Evolutionary conservation across 768 basidiomycete species (phyloP).

Genomic region (Neoboletus magnificus): DNA sequence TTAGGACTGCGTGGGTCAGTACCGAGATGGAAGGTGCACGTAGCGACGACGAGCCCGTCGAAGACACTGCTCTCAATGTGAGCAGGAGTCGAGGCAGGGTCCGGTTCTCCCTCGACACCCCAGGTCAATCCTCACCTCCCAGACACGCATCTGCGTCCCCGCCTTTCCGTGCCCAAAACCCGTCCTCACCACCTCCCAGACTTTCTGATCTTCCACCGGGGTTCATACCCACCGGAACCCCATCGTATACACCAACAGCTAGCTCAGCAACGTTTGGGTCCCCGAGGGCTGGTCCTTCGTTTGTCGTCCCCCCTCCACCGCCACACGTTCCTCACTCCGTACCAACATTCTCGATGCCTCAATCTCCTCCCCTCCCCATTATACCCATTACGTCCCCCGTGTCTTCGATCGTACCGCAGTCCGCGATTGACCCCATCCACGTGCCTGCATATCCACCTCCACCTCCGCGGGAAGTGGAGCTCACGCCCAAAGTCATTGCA

Average conservation of each 20-base stretch:
- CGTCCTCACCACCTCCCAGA: conserved; percentile 15
- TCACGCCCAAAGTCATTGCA: conserved; percentile 64
- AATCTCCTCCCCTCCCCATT: conserved; percentile 21
- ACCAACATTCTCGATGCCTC: conserved; percentile 11
- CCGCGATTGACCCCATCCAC: conserved; percentile 5
- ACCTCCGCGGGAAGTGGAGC: conserved; percentile 33
- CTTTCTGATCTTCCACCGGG: conserved; percentile 27
- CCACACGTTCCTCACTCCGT: conserved; percentile 5
- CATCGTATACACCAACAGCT: conserved; percentile 14
- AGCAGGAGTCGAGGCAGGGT: conserved; percentile 6
- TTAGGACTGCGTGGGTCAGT: conserved; percentile 38
- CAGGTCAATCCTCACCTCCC: conserved; percentile 14
- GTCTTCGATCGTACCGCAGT: background rate
- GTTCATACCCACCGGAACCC: conserved; percentile 26
- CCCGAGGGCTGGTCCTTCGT: conserved; percentile 4
- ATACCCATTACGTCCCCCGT: background rate
- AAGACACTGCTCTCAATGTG: conserved; percentile 15
- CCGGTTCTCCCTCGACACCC: conserved; percentile 18
- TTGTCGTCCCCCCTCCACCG: conserved; percentile 20
- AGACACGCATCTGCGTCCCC: conserved; percentile 10
- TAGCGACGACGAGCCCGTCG: conserved; percentile 27
- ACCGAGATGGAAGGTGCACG: conserved; percentile 39
- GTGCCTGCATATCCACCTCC: conserved; percentile 21
- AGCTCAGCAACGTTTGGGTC: conserved; percentile 6
- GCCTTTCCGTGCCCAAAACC: conserved; percentile 3